Evolutionary conservation across 2,329 filamentous ascomycete species (phyloP).

Genomic region (Cercospora zeae-maydis): DNA sequence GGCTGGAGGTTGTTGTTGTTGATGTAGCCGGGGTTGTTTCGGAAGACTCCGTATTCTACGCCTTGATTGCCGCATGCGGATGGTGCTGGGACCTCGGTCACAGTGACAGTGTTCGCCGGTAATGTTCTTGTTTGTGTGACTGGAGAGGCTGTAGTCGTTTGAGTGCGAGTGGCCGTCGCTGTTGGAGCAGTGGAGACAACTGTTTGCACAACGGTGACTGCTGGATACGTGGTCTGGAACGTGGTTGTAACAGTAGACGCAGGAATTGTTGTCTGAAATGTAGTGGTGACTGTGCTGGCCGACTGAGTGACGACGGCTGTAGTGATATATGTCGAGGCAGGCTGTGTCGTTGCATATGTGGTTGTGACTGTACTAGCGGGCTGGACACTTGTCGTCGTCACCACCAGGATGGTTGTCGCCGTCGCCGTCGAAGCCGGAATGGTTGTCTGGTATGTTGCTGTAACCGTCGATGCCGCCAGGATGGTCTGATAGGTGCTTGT

Average conservation of each 20-base stretch:
- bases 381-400: neutral
- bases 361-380: neutral
- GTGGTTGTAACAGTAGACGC: neutral
- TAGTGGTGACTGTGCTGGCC: conserved; percentile 2
- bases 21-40: conserved; percentile 12
- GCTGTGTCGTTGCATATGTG: conserved; percentile 2
- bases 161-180: neutral
- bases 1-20: conserved; percentile 10
- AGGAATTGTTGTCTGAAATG: neutral
- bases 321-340: neutral
- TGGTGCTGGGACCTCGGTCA: conserved; percentile 5
- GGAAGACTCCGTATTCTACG: conserved; percentile 15
- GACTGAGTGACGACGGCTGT: conserved; percentile 4
- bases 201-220: neutral
- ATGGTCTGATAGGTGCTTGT: conserved; percentile 1
- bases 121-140: conserved; percentile 1
- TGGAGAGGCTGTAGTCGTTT: neutral
- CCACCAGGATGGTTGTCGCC: neutral
- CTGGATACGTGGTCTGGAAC: neutral
- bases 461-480: neutral
- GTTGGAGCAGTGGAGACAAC: neutral
- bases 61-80: conserved; percentile 19
- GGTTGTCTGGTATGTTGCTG: neutral
- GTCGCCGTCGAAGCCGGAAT: neutral
- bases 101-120: neutral